Evolutionary conservation across 192 early-diverging fungal species (phyloP).

Genomic region (Diversispora epigaea): DNA sequence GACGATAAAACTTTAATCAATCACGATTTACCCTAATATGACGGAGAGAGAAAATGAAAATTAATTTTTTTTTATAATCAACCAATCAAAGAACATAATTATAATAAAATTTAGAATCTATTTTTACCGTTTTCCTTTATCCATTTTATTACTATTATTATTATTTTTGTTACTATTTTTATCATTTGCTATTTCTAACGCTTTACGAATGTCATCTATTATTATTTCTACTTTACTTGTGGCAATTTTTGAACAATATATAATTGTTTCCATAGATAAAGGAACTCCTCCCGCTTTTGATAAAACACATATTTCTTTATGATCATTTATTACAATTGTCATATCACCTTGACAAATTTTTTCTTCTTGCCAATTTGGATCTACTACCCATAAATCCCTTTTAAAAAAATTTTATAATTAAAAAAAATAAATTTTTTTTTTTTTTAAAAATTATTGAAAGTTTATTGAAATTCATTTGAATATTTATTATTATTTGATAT

Average conservation of each 20-base stretch:
- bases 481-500: too few species aligned
- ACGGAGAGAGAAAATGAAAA: too few species aligned
- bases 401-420: not conserved
- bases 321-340: slow-evolving; percentile 87
- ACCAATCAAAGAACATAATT: too few species aligned
- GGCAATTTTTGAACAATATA: slow-evolving; percentile 83
- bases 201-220: slow-evolving; percentile 75
- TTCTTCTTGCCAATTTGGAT: slow-evolving; percentile 87
- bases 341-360: slow-evolving; percentile 79
- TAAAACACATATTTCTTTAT: slow-evolving; percentile 90
- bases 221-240: slow-evolving; percentile 69
- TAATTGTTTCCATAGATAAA: slow-evolving; percentile 70
- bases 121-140: too few species aligned
- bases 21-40: too few species aligned
- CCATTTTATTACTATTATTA: too few species aligned
- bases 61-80: too few species aligned
- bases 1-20: too few species aligned
- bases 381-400: slow-evolving; percentile 67
- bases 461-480: not conserved
- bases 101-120: too few species aligned
- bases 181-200: slow-evolving; percentile 49
- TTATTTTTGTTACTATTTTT: too few species aligned
- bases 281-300: slow-evolving; percentile 88
- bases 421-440: too few species aligned
- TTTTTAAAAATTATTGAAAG: not conserved